Evolutionary conservation across 1,284 basidiomycete species (phyloP), one percentile per base, ranked within the genome.

Genomic region (Melampsora americana): DNA sequence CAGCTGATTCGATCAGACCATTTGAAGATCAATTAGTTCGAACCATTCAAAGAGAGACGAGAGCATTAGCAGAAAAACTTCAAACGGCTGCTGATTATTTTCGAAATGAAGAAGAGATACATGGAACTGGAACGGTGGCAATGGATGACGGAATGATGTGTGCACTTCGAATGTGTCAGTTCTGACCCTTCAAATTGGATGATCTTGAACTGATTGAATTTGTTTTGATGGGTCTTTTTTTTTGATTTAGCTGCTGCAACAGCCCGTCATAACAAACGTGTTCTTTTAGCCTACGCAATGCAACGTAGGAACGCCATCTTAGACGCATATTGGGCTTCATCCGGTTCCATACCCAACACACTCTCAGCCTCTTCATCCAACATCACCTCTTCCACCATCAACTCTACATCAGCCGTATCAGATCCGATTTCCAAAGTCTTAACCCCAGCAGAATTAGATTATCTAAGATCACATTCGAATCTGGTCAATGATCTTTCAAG

Each of bases 121-220:
- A 64, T 9, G 70, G 53, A 30, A 32, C 39, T 20, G 71, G 56
- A 26, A 50, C 53, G 23, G 23, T 67, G 12, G 44, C 39, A 28
- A 66, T 74, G 62, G 71, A 74, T 48, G 39, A 61, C 5, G 71
- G 71, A 30, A 60, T 62, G 20, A 48, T 74, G 23, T 74, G 71
- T 48, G 62, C 71, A 26, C 56, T 74, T 26, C 66, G 64, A 62
- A 74, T 74, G 71, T 74, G 71, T 74, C 28, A 18, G 71, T 74
- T n/a, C n/a, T n/a, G n/a, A n/a, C n/a, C n/a, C n/a, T n/a, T n/a
- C n/a, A n/a, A n/a, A n/a, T n/a, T n/a, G 6, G 50, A 53, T 11
- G 6, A 46, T 14, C 20, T 5, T 48, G 39, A 6, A 23, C 16
- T 35, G 46, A 53, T 39, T 18, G 28, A n/a, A n/a, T n/a, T n/a